phyloP scores from a whole-genome alignment of 768 basidiomycete genomes.

The Lentinula raphanica region DNA sequence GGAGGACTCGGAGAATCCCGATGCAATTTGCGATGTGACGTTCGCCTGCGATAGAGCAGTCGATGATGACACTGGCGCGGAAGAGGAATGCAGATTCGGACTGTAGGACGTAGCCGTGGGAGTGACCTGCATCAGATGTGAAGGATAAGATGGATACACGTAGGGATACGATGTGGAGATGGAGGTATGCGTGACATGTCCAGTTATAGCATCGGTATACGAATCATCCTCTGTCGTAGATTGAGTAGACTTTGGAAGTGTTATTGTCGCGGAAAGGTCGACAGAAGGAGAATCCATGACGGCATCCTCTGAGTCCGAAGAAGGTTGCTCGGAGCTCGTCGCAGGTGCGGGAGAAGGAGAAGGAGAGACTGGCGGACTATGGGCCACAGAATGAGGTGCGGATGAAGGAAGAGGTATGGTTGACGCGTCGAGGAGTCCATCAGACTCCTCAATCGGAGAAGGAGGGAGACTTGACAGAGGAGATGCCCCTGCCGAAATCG shows the following conservation, averaged over 20 bases:
- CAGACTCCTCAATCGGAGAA: constrained; percentile 3
- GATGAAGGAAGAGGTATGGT: constrained; percentile 34
- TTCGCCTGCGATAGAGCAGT: constrained; percentile 10
- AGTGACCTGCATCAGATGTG: background rate
- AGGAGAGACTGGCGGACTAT: constrained; percentile 28
- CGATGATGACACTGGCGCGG: background rate
- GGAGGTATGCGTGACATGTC: background rate
- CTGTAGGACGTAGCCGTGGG: background rate
- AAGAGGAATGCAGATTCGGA: constrained; percentile 2
- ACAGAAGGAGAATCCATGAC: background rate
- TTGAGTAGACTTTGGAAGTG: background rate
- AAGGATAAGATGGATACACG: background rate
- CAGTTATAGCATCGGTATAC: background rate
- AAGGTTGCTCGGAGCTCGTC: constrained; percentile 2
- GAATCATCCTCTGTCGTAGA: background rate
- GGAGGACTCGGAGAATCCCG: background rate
- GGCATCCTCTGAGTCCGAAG: background rate
- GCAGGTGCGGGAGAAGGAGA: constrained; percentile 16
- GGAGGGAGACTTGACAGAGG: constrained; percentile 13
- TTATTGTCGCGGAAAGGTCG: background rate
- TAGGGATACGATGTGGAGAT: background rate
- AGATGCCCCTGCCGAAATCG: constrained; percentile 6
- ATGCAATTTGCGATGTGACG: background rate
- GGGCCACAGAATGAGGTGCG: constrained; percentile 24
- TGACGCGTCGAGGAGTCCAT: constrained; percentile 30